Evolutionary conservation across 2,329 filamentous ascomycete genomes (phyloP).

Genomic region (Aspergillus floridensis): DNA sequence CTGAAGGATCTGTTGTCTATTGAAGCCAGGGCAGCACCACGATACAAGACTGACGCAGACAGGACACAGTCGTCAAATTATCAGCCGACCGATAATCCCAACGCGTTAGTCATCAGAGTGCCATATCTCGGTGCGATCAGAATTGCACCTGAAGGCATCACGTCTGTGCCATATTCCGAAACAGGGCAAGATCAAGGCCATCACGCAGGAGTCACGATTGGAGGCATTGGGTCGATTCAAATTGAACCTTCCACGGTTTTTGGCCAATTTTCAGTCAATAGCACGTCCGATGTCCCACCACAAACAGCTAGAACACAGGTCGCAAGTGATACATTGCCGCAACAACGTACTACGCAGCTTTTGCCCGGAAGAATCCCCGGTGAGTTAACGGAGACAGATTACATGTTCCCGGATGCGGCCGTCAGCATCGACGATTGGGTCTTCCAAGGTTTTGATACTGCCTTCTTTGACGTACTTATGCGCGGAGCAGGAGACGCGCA

Average conservation of each 20-base stretch:
- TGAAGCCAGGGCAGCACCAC: constrained; percentile 12
- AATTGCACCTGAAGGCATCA: constrained; percentile 24
- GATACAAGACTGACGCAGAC: constrained; percentile 5
- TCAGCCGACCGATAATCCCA: constrained; percentile 2
- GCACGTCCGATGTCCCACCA: no score
- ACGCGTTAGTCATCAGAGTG: constrained; percentile 39
- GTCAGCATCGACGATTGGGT: constrained; percentile 5
- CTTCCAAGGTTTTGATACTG: constrained; percentile 8
- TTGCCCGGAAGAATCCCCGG: background rate
- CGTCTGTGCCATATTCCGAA: background rate
- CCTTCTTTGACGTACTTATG: constrained; percentile 8
- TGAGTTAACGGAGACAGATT: background rate
- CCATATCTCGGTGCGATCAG: constrained; percentile 45
- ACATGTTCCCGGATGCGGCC: background rate
- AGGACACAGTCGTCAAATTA: background rate
- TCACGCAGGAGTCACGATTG: background rate
- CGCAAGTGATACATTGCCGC: no score
- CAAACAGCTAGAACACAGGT: no score
- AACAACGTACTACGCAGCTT: no score
- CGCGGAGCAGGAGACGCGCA: background rate
- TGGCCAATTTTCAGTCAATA: no score
- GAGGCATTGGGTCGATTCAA: no score
- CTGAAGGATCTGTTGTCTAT: constrained; percentile 20
- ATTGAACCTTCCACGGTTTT: no score
- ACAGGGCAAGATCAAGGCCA: background rate